Conservation (phyloP, 495 filamentous ascomycete species). For the Hypoxylon intermedium region DNA sequence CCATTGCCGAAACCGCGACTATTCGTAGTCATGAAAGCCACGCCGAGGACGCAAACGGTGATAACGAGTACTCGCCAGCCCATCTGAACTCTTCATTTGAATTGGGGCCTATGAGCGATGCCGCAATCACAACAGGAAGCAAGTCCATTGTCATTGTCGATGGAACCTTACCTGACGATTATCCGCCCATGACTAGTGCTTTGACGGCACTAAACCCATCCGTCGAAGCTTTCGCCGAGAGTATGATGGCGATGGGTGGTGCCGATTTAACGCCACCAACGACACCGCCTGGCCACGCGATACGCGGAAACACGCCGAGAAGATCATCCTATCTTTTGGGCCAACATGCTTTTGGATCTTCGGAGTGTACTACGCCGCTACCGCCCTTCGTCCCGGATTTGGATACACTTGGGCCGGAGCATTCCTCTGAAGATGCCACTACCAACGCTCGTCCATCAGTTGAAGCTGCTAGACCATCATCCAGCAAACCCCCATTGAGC, state of each 20-base stretch:
- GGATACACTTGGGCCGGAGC: conserved; percentile 38
- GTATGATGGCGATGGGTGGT: conserved; percentile 51
- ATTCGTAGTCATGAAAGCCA: conserved; percentile 5
- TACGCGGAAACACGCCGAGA: conserved; percentile 51
- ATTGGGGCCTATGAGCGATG: conserved; percentile 50
- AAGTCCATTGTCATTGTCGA: conserved; percentile 90
- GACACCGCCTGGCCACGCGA: conserved; percentile 55
- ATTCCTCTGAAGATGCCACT: conserved; percentile 38
- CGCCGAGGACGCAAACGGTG: conserved; percentile 12
- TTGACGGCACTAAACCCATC: conserved; percentile 53
- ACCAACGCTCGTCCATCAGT: conserved; percentile 41
- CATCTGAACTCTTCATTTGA: conserved; percentile 49
- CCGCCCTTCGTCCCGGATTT: conserved; percentile 51
- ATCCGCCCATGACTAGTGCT: conserved; percentile 56
- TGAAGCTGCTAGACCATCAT: conserved; percentile 37
- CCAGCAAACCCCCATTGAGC: conserved; percentile 43
- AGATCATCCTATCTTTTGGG: conserved; percentile 60
- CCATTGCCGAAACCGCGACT: conserved; percentile 48
- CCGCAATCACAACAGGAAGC: conserved; percentile 75
- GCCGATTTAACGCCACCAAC: conserved; percentile 60
- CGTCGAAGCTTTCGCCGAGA: conserved; percentile 57
- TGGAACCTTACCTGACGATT: conserved; percentile 59
- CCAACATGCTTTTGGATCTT: conserved; percentile 46
- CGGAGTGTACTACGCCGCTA: conserved; percentile 42
- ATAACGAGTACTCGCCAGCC: conserved; percentile 49